Evolutionary conservation across 345 rosid species (phyloP).

Genomic region (Boechera divaricarpa): DNA sequence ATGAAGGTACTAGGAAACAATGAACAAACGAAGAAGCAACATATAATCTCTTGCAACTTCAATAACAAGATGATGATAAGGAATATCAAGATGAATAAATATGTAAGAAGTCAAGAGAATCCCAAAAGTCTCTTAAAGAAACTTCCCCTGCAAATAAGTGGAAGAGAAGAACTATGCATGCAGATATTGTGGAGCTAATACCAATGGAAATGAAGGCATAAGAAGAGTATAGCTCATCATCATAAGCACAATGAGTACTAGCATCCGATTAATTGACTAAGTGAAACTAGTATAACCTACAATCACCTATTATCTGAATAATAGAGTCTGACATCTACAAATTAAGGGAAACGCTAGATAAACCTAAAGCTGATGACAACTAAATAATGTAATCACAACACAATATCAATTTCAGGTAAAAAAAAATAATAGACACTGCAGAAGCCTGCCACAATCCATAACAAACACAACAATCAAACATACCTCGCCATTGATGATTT

Average conservation of each 20-base stretch:
- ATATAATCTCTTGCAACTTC: slow-evolving; percentile 17
- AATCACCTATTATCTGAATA: slow-evolving; percentile 6
- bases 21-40: slow-evolving; percentile 29
- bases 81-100: slow-evolving; percentile 24
- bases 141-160: slow-evolving; percentile 36
- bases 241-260: slow-evolving; percentile 19
- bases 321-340: background rate
- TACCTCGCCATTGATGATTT: slow-evolving; percentile 96
- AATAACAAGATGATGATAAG: background rate
- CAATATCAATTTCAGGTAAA: slow-evolving; percentile 30
- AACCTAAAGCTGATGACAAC: slow-evolving; percentile 19
- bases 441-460: slow-evolving; percentile 41
- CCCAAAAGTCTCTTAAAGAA: background rate
- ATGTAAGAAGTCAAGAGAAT: background rate
- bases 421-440: slow-evolving; percentile 23
- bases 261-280: background rate
- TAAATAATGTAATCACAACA: slow-evolving; percentile 23
- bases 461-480: slow-evolving; percentile 47
- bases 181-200: background rate
- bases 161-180: slow-evolving; percentile 19
- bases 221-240: slow-evolving; percentile 15
- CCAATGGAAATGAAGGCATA: background rate
- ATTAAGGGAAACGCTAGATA: slow-evolving; percentile 17
- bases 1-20: slow-evolving; percentile 10
- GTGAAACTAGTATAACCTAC: slow-evolving; percentile 13